Evolutionary conservation across 2,329 filamentous ascomycete species (phyloP).

Genomic region (Colletotrichum acutatum): DNA sequence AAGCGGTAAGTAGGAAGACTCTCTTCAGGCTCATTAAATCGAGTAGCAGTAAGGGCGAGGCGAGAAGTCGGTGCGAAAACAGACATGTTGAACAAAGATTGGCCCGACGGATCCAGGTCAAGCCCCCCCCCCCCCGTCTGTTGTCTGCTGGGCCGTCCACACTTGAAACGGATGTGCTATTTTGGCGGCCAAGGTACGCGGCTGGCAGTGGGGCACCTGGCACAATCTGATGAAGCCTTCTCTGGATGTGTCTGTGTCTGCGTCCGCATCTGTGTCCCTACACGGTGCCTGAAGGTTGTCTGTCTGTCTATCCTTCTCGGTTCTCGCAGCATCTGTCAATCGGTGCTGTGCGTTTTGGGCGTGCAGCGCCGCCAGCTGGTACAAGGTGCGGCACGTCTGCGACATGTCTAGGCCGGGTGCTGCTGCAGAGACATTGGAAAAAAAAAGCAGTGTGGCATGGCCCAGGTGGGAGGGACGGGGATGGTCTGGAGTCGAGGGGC

Average conservation of each 20-base stretch:
- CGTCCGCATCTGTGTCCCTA: neutral
- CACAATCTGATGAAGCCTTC: constrained; percentile 16
- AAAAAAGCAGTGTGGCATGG: neutral
- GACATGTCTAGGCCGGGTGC: constrained; percentile 9
- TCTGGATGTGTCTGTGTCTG: neutral
- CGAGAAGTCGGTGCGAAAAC: neutral
- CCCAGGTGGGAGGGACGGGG: neutral
- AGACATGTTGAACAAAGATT: neutral
- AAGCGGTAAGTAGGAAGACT: neutral
- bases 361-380: constrained; percentile 27
- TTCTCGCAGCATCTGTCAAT: constrained; percentile 6
- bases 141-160: constrained; percentile 10
- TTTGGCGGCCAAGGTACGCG: constrained; percentile 26
- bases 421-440: constrained; percentile 1
- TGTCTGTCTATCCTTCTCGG: neutral
- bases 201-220: constrained; percentile 20
- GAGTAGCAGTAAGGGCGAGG: neutral
- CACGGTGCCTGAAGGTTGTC: constrained; percentile 4
- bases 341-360: constrained; percentile 9
- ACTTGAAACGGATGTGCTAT: constrained; percentile 30
- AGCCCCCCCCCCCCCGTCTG: neutral
- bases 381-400: constrained; percentile 28
- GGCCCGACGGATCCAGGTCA: neutral
- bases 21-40: neutral
- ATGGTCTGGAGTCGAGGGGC: constrained; percentile 16